Evolutionary conservation across 1,139 yeast species (phyloP), one percentile per base, ranked within the genome.

Genomic region (Lodderomyces metapsilosis): DNA sequence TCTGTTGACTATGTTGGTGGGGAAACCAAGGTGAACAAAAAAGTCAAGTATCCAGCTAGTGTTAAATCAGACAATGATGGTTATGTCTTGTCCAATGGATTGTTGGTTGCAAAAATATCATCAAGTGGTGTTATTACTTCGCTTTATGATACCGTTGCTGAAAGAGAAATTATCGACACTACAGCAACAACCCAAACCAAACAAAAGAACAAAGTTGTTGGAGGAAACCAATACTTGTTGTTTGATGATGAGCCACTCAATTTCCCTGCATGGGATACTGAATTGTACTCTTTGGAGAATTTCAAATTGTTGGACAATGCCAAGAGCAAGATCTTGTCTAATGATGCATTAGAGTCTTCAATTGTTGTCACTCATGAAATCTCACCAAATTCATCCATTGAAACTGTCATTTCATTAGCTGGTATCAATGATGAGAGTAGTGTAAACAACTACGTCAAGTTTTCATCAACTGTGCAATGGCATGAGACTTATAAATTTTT

Each of bases 241-340:
- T 86, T 86, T 55, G 92, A 89, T 50, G 98, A 92, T 60, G 87
- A 88, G 49, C 98, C 98, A 10, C 68, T 88, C 55, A 82, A 76
- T 44, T 91, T 83, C 80, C 96, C 91, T 38, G 98, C 98, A 2
- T 92, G 98, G 98, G 98, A 92, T 59, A 91, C 98, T 0, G 98
- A 92, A 58, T 73, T 89, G 46, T 92, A 79, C 59, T 84, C 95
- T 0, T 74, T 86, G 49, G 85, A 83, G 51, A 86, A 84, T 50
- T 80, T 76, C 57, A 68, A 71, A 43, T 80, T 82, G 49, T 55
- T 73, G 46, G 49, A 52, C 7, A 50, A 53, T 68, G 58, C 77
- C 62, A 60, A 62, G 34, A 75, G 82, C 16, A 67, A 74, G 18
- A 69, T 86, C 22, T 66, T 76, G 32, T 74, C 73, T 40, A 64